Evolutionary conservation across 129 eudicot species (phyloP).

Genomic region (Gnaphalium uliginosum): DNA sequence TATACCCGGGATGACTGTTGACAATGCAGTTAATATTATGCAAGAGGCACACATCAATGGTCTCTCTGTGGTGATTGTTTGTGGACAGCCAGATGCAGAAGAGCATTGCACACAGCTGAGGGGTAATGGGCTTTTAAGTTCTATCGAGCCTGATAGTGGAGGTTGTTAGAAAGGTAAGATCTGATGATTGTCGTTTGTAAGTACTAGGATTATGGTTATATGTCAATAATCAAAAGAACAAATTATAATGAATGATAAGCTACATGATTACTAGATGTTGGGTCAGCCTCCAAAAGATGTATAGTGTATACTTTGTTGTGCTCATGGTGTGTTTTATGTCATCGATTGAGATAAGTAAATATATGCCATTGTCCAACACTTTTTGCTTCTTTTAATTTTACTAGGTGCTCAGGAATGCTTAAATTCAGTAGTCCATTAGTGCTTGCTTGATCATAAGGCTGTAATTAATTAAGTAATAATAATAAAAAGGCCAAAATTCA

Average conservation of each 20-base stretch:
- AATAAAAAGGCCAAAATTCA: too few species aligned
- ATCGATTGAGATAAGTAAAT: neutral
- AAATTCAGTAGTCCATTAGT: neutral
- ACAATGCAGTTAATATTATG: slow-evolving; percentile 92
- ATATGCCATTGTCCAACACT: slow-evolving; percentile 12
- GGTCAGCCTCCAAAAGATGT: slow-evolving; percentile 30
- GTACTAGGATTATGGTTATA: slow-evolving; percentile 39
- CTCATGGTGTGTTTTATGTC: slow-evolving; percentile 27
- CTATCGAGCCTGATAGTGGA: slow-evolving; percentile 88
- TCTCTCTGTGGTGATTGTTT: slow-evolving; percentile 76
- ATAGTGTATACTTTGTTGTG: slow-evolving; percentile 39
- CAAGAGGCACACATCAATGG: slow-evolving; percentile 96
- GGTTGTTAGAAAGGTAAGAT: slow-evolving; percentile 52
- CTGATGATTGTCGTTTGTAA: slow-evolving; percentile 31
- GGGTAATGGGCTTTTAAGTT: slow-evolving; percentile 87
- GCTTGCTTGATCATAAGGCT: neutral
- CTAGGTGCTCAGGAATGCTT: too few species aligned
- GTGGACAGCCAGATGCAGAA: slow-evolving; percentile 94
- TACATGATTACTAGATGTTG: slow-evolving; percentile 31
- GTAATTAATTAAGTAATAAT: too few species aligned
- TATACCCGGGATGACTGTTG: slow-evolving; percentile 94
- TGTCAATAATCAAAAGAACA: slow-evolving; percentile 32
- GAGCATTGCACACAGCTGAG: slow-evolving; percentile 90
- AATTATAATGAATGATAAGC: slow-evolving; percentile 25
- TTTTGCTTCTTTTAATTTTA: neutral